These are phyloP conservation scores for Aspergillus ochraceoroseus DNA, from an alignment of 2,329 filamentous ascomycete genomes.

Conservation along the genomic window DNA sequence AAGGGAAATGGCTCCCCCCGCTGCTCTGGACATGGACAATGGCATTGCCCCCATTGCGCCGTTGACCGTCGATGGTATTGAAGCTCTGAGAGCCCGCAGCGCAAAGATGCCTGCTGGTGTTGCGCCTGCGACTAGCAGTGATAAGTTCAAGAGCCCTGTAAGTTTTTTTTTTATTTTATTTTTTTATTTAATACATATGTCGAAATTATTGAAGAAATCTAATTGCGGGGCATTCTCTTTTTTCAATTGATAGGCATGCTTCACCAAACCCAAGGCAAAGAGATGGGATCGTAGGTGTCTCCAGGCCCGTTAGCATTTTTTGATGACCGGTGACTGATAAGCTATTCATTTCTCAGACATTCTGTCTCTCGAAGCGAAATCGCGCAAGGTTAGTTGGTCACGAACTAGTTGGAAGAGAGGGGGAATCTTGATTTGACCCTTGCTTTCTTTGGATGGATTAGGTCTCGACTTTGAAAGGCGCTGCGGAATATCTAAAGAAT, in stretches of 20 bases:
- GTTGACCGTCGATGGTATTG: constrained; percentile 63
- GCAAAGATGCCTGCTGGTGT: constrained; percentile 68
- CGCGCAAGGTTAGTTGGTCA: constrained; percentile 38
- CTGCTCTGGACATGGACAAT: constrained; percentile 18
- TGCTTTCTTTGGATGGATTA: constrained; percentile 29
- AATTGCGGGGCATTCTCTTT: constrained; percentile 6
- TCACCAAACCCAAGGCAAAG: constrained; percentile 68
- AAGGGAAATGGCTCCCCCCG: constrained; percentile 29
- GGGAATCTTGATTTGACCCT: constrained; percentile 11
- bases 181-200: background rate
- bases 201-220: constrained; percentile 16
- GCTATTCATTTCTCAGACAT: constrained; percentile 40
- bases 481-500: constrained; percentile 71
- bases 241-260: constrained; percentile 32
- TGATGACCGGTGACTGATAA: background rate
- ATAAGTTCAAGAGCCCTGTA: constrained; percentile 75
- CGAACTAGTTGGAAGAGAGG: background rate
- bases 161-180: constrained; percentile 25
- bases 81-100: constrained; percentile 60
- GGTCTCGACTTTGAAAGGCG: constrained; percentile 73
- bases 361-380: constrained; percentile 58
- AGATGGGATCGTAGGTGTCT: constrained; percentile 72
- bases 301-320: background rate
- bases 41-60: constrained; percentile 29
- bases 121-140: constrained; percentile 71